Evolutionary conservation across 106 monocot genomes (phyloP).

Genomic region (Alisma plantagoaquatica): DNA sequence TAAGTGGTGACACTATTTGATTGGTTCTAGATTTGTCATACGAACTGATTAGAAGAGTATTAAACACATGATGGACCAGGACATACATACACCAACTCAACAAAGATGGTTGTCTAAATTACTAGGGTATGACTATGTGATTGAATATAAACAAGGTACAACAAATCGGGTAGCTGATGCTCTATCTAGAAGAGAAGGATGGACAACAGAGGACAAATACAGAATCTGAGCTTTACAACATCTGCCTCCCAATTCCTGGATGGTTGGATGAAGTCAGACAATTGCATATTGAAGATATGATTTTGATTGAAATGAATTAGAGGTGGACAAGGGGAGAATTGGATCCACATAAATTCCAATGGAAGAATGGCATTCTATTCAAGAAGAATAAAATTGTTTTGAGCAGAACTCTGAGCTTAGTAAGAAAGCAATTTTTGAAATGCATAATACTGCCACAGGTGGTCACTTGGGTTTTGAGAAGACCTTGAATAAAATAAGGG

Average conservation of each 20-base stretch:
- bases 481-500: not conserved
- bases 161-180: not conserved
- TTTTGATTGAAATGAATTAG: not conserved
- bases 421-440: not conserved
- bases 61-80: not conserved
- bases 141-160: not conserved
- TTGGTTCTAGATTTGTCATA: not conserved
- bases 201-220: not conserved
- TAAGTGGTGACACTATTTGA: not conserved
- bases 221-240: not conserved
- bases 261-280: not conserved
- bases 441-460: slow-evolving; percentile 1
- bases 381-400: not conserved
- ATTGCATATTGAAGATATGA: not conserved
- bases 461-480: not conserved
- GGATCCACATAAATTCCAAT: no score
- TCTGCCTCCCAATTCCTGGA: not conserved
- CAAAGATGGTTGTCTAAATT: not conserved
- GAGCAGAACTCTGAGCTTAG: no score
- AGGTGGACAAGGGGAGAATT: not conserved
- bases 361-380: not conserved
- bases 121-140: not conserved
- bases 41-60: not conserved
- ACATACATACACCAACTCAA: not conserved
- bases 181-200: not conserved